phyloP scores from a whole-genome alignment of 345 rosid species.

The Heritiera littoralis region DNA sequence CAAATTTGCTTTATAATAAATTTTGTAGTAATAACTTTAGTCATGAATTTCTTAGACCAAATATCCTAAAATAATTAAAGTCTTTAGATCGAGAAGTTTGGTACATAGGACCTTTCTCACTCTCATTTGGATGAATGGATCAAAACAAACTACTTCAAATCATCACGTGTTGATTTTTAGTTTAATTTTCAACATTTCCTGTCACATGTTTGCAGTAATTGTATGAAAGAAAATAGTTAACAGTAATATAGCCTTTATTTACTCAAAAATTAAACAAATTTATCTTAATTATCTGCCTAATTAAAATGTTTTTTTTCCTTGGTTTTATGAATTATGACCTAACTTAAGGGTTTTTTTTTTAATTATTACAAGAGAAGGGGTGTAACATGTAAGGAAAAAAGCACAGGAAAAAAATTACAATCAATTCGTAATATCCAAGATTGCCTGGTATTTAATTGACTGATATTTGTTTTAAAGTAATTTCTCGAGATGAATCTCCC shows the following conservation, averaged over 20 bases:
- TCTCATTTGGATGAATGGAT: neutral
- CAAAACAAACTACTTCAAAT: neutral
- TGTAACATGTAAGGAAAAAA: no score
- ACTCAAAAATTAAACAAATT: neutral
- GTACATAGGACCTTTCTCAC: neutral
- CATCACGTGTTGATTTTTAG: neutral
- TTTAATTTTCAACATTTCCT: neutral
- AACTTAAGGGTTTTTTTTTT: no score
- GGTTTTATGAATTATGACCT: neutral
- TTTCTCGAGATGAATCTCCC: no score
- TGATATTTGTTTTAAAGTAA: no score
- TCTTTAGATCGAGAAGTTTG: neutral
- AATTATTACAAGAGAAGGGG: no score
- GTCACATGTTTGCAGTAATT: neutral
- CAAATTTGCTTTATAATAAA: neutral
- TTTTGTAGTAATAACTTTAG: neutral
- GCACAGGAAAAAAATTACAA: no score
- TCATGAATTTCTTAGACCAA: neutral
- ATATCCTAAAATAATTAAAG: neutral
- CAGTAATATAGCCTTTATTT: neutral
- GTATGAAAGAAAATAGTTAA: neutral
- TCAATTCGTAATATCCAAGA: no score
- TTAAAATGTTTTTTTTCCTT: no score
- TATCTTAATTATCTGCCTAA: neutral
- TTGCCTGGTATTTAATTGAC: no score